Evolutionary conservation across 1,284 basidiomycete genomes (phyloP).

Genomic region (Marasmius oreades): DNA sequence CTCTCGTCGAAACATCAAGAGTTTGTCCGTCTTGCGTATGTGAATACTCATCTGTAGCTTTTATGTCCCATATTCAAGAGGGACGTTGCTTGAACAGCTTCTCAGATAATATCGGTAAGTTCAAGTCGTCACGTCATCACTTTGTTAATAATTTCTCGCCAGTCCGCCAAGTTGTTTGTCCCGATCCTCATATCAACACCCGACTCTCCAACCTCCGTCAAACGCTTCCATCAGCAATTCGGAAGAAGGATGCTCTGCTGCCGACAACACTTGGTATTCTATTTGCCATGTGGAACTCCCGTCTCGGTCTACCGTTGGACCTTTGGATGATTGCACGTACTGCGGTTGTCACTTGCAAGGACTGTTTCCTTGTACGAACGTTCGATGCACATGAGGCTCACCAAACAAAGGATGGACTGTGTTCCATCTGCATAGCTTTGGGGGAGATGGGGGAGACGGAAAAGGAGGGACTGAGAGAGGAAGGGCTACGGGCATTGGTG

Average conservation of each 20-base stretch:
- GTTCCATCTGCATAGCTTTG: no score
- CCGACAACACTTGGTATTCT: background rate
- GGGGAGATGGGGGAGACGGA: no score
- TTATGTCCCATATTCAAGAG: background rate
- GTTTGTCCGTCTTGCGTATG: background rate
- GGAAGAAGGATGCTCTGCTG: background rate
- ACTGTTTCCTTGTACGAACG: conserved; percentile 6
- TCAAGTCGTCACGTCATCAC: background rate
- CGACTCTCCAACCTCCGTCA: background rate
- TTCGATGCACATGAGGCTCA: conserved; percentile 6
- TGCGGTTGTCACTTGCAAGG: background rate
- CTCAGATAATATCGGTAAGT: background rate
- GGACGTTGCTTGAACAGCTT: background rate
- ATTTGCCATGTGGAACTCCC: conserved; percentile 6
- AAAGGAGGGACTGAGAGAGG: background rate
- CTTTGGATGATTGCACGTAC: conserved; percentile 3
- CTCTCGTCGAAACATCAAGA: background rate
- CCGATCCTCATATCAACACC: background rate
- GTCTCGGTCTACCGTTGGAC: conserved; percentile 10
- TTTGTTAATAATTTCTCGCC: no score
- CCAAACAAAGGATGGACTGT: background rate
- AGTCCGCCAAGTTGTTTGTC: no score
- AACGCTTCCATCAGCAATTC: background rate
- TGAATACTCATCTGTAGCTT: background rate
- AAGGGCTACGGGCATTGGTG: background rate